Evolutionary conservation across 2,329 filamentous ascomycete genomes (phyloP), one percentile per base, ranked within the genome.

Genomic region (Cytospora paraplurivora): DNA sequence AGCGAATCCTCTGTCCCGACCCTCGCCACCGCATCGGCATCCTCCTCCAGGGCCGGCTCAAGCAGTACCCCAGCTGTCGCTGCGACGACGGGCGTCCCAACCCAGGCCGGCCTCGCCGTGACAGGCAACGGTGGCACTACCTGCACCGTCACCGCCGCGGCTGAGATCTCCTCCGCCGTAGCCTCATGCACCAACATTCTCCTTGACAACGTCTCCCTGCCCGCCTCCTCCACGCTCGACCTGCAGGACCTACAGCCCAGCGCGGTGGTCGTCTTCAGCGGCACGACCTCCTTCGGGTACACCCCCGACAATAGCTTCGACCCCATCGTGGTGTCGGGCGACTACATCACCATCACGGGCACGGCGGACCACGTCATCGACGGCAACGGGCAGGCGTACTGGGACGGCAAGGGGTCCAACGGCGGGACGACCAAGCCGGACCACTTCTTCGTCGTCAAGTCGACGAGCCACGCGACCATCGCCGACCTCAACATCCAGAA

Each of bases 371-470:
- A 67, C 35, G 50, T 66, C 5, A 66, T 70, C 6, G 64, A 70
- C 50, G 66, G 67, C 41, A 62, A 65, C 55, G 67, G 67, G 3
- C 49, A 32, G 33, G 55, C 56, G 4, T 68, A 66, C 63, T 70
- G 74, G 74, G 74, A 76, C 61, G 72, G 73, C 38, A 34, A 74
- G 67, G 76, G 76, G 54, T 68, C 67, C 66, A 77, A 77, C 60
- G 75, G 76, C n/a, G 76, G 76, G 53, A 72, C 72, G 67, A 72
- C 68, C 41, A 77, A 77, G 73, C 75, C 76, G 47, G 74, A 79
- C 74, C 64, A 67, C 65, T 81, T 85, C 76, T 84, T 85, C 76
- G 78, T 75, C 27, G 82, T 81, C 53, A 76, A 79, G 67, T 72
- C 71, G 5, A 69, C 78, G 33, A 72, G 68, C 52, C 66, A 72